These are phyloP conservation scores for Mollisiaceae sp. DNA, from an alignment of 2,329 filamentous ascomycete species.

Conservation along the genomic window DNA sequence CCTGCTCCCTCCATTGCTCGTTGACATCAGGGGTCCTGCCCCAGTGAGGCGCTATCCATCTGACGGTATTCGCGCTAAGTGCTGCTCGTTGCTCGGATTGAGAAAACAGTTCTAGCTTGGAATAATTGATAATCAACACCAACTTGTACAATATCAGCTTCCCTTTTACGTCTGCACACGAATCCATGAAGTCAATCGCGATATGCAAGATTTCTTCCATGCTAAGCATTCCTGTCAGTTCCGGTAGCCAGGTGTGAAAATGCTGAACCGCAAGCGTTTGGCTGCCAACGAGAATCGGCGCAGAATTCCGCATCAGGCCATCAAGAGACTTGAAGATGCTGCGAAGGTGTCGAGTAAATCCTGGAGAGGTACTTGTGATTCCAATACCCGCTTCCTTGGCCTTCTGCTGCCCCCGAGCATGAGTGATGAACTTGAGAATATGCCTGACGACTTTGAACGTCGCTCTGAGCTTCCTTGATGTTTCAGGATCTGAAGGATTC, in stretches of 20 bases:
- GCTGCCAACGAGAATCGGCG: conserved; percentile 86
- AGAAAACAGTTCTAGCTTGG: conserved; percentile 79
- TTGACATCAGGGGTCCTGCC: conserved; percentile 74
- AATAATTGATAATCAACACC: conserved; percentile 90
- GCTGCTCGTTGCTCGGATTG: conserved; percentile 75
- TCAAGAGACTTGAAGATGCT: conserved; percentile 91
- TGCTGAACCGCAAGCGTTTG: conserved; percentile 96
- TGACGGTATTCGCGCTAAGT: conserved; percentile 79
- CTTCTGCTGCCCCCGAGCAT: conserved; percentile 83
- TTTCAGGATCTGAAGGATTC: conserved; percentile 82
- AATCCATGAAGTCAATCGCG: conserved; percentile 91
- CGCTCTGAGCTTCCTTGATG: conserved; percentile 81
- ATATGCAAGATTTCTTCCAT: conserved; percentile 89
- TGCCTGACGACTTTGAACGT: conserved; percentile 95
- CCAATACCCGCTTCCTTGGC: conserved; percentile 88
- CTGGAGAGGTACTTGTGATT: conserved; percentile 73
- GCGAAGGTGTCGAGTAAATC: conserved; percentile 82
- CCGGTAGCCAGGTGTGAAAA: conserved; percentile 96
- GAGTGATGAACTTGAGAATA: conserved; percentile 92
- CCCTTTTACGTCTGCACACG: conserved; percentile 84
- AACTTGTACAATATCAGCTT: conserved; percentile 93
- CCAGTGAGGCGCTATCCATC: conserved; percentile 96
- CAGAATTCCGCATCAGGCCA: conserved; percentile 83
- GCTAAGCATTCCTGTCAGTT: conserved; percentile 76
- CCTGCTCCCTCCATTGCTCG: conserved; percentile 90